Percentiles rank a stretch among this genome's conserved stretches.
phyloP scores from a whole-genome alignment of 305 asterid genomes.

The Solanum hybrid region DNA sequence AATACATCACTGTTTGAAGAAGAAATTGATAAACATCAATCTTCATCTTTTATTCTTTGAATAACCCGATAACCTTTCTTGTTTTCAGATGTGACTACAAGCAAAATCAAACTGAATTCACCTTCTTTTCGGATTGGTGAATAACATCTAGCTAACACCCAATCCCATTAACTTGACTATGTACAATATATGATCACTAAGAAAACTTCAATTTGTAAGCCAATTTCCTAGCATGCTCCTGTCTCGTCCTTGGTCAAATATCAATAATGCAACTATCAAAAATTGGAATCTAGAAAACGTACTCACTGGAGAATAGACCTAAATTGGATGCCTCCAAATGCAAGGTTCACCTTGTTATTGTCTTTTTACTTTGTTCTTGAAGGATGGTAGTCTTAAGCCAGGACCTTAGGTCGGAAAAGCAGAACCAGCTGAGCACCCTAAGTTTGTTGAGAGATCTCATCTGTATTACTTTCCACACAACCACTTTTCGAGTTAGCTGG shows the following conservation, averaged over 20 bases:
- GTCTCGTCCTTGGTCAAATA: neutral
- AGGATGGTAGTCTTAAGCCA: neutral
- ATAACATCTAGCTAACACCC: neutral
- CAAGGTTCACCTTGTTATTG: neutral
- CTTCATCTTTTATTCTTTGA: neutral
- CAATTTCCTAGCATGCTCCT: neutral
- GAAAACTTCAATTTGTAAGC: neutral
- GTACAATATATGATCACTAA: neutral
- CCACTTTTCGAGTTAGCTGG: conserved; percentile 15
- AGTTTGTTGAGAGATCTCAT: conserved; percentile 22
- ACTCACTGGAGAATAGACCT: neutral
- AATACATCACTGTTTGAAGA: neutral
- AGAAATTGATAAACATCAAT: neutral
- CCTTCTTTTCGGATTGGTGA: neutral
- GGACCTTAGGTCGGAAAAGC: neutral
- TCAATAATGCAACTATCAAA: neutral
- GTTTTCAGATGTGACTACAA: neutral
- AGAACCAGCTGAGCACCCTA: neutral
- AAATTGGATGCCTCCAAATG: neutral
- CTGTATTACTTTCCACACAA: conserved; percentile 23
- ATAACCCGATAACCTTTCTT: neutral
- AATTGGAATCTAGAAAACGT: neutral
- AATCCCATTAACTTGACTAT: neutral
- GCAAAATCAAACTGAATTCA: neutral
- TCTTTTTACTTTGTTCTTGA: neutral